Conservation (phyloP, 257 asterid genomes). For the Solanum appendiculatum region DNA sequence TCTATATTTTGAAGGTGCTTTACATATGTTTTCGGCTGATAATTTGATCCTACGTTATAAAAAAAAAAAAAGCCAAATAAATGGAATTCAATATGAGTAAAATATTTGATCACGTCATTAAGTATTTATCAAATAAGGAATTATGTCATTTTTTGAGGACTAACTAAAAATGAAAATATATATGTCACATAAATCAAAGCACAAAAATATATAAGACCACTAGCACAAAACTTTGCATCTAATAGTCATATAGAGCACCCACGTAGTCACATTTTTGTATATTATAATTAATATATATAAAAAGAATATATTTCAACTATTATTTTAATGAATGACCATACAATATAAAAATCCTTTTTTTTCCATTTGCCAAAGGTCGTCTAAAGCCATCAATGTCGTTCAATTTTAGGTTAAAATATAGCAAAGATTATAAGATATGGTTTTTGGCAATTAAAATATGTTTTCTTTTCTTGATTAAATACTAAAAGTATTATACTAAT, state of each 20-base stretch:
- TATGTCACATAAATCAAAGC: neutral
- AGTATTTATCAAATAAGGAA: neutral
- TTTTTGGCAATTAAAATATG: neutral
- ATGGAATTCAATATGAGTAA: neutral
- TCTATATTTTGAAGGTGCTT: neutral
- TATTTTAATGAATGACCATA: neutral
- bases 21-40: fast-evolving
- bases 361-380: neutral
- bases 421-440: neutral
- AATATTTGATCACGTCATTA: neutral
- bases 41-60: neutral
- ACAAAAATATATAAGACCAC: too few species aligned
- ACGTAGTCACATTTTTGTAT: neutral
- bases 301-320: too few species aligned
- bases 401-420: neutral
- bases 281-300: too few species aligned
- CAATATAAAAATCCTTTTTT: too few species aligned
- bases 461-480: neutral
- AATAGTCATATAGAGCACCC: neutral
- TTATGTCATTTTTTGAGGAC: fast-evolving
- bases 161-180: neutral
- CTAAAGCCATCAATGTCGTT: neutral
- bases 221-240: too few species aligned
- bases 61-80: neutral
- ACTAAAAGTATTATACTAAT: too few species aligned